These are phyloP conservation scores for Odontarrhena argentea DNA, from an alignment of 345 rosid genomes.

Conservation along the genomic window DNA sequence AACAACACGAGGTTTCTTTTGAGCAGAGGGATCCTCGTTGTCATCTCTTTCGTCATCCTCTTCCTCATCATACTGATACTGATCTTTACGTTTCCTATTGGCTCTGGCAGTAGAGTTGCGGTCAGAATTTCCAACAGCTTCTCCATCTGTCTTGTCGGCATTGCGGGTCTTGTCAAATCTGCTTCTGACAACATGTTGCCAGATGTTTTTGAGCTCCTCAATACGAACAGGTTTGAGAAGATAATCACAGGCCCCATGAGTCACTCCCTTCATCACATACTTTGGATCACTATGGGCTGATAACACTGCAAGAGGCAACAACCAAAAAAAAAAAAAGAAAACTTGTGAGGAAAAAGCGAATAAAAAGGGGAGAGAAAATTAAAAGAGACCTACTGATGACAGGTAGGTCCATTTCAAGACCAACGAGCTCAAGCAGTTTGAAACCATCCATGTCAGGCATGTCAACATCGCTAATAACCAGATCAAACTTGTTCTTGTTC, in stretches of 20 bases:
- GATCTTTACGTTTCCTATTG: slow-evolving; percentile 74
- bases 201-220: slow-evolving; percentile 89
- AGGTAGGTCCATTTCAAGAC: slow-evolving; percentile 99
- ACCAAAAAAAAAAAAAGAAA: background rate
- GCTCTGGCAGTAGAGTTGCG: slow-evolving; percentile 51
- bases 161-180: slow-evolving; percentile 50
- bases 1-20: slow-evolving; percentile 88
- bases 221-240: slow-evolving; percentile 86
- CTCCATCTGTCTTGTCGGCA: slow-evolving; percentile 47
- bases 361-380: background rate
- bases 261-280: slow-evolving; percentile 87
- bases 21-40: slow-evolving; percentile 59
- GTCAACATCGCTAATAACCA: slow-evolving; percentile 93
- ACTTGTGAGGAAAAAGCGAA: background rate
- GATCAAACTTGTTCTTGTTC: slow-evolving; percentile 85
- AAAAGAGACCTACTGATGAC: slow-evolving; percentile 73
- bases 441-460: slow-evolving; percentile 99
- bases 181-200: slow-evolving; percentile 92
- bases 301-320: slow-evolving; percentile 59
- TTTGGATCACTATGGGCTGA: slow-evolving; percentile 79
- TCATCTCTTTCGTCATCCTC: slow-evolving; percentile 72
- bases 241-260: slow-evolving; percentile 96
- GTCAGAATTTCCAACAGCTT: slow-evolving; percentile 49
- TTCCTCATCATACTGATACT: slow-evolving; percentile 62
- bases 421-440: slow-evolving; percentile 89